These are phyloP conservation scores for Thalassiosira delicatula DNA, from an alignment of 352 stramenopile species.

Conservation along the genomic window DNA sequence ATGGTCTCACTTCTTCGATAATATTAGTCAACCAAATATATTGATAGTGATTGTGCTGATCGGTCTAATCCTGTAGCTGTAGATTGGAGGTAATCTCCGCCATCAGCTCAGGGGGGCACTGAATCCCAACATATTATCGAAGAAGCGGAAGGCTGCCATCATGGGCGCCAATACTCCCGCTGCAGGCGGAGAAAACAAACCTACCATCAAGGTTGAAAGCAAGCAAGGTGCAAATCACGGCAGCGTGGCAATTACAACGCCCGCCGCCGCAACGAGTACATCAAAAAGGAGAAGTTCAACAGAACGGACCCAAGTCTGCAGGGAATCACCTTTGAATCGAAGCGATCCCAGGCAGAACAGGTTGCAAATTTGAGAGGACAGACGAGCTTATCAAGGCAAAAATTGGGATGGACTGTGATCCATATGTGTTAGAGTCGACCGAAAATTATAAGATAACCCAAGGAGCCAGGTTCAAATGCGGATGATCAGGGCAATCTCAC, in stretches of 20 bases:
- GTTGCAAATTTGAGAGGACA: slow-evolving; percentile 2
- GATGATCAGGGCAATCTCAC: background rate
- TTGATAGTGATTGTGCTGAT: no score
- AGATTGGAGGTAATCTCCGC: no score
- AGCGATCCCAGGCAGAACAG: background rate
- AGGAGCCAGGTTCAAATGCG: background rate
- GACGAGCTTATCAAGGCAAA: slow-evolving; percentile 5
- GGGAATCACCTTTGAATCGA: background rate
- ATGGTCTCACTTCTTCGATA: no score
- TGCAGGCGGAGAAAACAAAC: background rate
- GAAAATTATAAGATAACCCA: background rate
- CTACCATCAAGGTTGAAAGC: background rate
- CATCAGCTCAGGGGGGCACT: slow-evolving; percentile 1
- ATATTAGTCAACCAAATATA: no score
- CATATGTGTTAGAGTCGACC: slow-evolving; percentile 5
- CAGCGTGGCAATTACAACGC: slow-evolving; percentile 1
- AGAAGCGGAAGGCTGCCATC: background rate
- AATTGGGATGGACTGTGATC: background rate
- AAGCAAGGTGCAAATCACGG: background rate
- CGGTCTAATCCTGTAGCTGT: no score
- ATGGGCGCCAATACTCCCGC: slow-evolving; percentile 4
- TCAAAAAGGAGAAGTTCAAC: slow-evolving; percentile 8
- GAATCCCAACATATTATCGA: slow-evolving; percentile 1
- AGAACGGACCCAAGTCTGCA: background rate
- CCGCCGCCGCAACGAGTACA: background rate